Evolutionary conservation across 2,329 filamentous ascomycete genomes (phyloP).

Genomic region (Curvularia spicifera): DNA sequence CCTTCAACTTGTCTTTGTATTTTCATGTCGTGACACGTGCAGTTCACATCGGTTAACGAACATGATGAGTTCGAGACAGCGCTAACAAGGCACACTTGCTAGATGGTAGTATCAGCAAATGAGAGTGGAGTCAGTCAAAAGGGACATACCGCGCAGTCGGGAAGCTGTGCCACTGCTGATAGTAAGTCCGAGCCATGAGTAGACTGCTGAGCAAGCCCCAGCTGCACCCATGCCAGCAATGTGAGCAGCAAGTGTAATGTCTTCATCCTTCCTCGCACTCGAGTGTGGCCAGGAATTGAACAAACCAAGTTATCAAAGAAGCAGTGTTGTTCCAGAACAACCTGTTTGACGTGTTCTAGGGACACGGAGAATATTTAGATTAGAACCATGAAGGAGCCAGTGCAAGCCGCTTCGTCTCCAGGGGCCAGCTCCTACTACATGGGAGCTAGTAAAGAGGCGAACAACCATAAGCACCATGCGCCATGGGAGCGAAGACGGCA

Average conservation of each 20-base stretch:
- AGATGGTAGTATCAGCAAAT: conserved; percentile 4
- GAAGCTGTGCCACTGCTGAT: conserved; percentile 22
- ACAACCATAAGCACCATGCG: conserved; percentile 8
- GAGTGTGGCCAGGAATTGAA: conserved; percentile 2
- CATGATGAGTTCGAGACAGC: conserved; percentile 21
- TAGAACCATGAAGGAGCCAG: conserved; percentile 10
- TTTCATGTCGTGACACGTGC: conserved; percentile 25
- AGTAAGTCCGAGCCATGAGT: conserved; percentile 15
- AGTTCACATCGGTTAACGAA: conserved; percentile 19
- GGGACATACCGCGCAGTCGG: conserved; percentile 30
- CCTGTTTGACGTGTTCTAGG: conserved; percentile 4
- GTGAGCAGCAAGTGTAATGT: conserved; percentile 24
- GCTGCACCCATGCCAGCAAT: conserved; percentile 23
- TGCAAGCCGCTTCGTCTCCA: conserved; percentile 5
- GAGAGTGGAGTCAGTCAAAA: neutral
- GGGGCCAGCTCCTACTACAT: conserved; percentile 8
- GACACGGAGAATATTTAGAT: conserved; percentile 5
- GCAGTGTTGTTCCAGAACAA: conserved; percentile 4
- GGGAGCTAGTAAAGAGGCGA: conserved; percentile 11
- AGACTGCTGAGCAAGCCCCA: conserved; percentile 24
- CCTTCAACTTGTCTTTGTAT: conserved; percentile 20
- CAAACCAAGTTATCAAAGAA: neutral
- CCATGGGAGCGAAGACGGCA: conserved; percentile 10
- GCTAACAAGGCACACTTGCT: conserved; percentile 25
- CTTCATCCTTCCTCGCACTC: conserved; percentile 22